phyloP scores from a whole-genome alignment of 176 grass and related monocot species.

The Saccharum officinarum region DNA sequence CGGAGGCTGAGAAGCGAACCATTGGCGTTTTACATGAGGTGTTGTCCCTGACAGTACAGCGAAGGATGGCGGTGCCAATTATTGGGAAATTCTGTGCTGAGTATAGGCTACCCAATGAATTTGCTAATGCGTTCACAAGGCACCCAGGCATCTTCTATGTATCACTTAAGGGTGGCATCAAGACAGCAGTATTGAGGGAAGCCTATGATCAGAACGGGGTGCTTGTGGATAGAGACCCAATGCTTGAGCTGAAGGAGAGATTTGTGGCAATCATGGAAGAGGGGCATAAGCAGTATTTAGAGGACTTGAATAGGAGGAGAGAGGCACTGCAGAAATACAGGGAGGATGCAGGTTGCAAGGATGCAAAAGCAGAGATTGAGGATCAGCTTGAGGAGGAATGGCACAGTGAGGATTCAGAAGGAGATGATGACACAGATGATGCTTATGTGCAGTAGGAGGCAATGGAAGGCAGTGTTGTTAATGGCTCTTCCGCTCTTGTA shows the following conservation, averaged over 20 bases:
- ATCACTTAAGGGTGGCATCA: constrained; percentile 86
- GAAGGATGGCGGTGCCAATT: constrained; percentile 59
- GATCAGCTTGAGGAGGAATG: constrained; percentile 10
- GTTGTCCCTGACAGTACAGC: constrained; percentile 63
- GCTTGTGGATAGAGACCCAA: constrained; percentile 74
- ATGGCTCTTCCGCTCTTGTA: not conserved
- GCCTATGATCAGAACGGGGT: constrained; percentile 62
- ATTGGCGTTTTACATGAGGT: constrained; percentile 81
- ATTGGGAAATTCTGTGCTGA: constrained; percentile 84
- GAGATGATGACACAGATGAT: constrained; percentile 9
- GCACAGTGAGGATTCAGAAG: constrained; percentile 4
- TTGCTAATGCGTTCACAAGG: constrained; percentile 68
- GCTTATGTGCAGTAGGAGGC: not conserved
- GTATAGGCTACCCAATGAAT: constrained; percentile 70
- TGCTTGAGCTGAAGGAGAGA: constrained; percentile 73
- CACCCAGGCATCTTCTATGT: constrained; percentile 90
- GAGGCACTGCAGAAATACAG: constrained; percentile 54
- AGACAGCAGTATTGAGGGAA: constrained; percentile 82
- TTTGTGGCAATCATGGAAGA: constrained; percentile 79
- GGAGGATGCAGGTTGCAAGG: constrained; percentile 16
- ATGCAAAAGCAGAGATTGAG: not conserved
- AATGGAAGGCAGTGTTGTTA: not conserved
- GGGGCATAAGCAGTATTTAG: constrained; percentile 66
- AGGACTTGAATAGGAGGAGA: constrained; percentile 53
- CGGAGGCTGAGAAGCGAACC: constrained; percentile 74